Percentiles rank a stretch among this genome's conserved stretches.
phyloP scores from a whole-genome alignment of 306 rosid genomes.

The Dryas drummondii region DNA sequence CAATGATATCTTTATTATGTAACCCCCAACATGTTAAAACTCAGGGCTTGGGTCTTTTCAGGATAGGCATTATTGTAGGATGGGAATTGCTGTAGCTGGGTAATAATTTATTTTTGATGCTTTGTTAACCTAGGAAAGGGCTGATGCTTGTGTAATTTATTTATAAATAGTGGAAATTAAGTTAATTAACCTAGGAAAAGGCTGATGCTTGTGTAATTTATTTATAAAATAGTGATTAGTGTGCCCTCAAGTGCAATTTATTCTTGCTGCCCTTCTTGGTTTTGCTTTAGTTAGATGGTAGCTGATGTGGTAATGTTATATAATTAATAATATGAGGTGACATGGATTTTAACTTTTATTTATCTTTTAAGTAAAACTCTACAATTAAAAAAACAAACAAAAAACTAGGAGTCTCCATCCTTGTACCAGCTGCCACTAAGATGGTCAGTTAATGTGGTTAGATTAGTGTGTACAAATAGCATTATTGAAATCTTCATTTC shows the following conservation, averaged over 20 bases:
- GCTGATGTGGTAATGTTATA: too few species aligned
- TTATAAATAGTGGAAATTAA: not conserved
- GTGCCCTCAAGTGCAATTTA: conserved; percentile 16
- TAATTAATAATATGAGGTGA: too few species aligned
- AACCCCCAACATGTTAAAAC: conserved; percentile 18
- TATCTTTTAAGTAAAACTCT: too few species aligned
- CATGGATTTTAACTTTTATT: too few species aligned
- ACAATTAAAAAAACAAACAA: too few species aligned
- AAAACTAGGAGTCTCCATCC: too few species aligned
- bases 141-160: conserved; percentile 45
- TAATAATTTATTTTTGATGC: conserved; percentile 34
- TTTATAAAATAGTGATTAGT: conserved; percentile 30
- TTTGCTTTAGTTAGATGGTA: too few species aligned
- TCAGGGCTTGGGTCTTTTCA: conserved; percentile 35
- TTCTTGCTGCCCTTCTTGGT: not conserved
- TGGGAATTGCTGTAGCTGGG: conserved; percentile 26
- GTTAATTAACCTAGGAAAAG: conserved; percentile 39
- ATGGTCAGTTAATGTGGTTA: too few species aligned
- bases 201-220: conserved; percentile 37
- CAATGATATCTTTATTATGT: conserved; percentile 22
- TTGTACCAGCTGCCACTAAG: too few species aligned
- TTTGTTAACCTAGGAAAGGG: conserved; percentile 45
- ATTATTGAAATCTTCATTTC: too few species aligned
- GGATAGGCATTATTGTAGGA: conserved; percentile 42
- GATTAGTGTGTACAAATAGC: too few species aligned